Percentiles rank a stretch among this genome's conserved stretches.
phyloP scores from a whole-genome alignment of 2,329 filamentous ascomycete genomes.

The Colletotrichum scovillei region DNA sequence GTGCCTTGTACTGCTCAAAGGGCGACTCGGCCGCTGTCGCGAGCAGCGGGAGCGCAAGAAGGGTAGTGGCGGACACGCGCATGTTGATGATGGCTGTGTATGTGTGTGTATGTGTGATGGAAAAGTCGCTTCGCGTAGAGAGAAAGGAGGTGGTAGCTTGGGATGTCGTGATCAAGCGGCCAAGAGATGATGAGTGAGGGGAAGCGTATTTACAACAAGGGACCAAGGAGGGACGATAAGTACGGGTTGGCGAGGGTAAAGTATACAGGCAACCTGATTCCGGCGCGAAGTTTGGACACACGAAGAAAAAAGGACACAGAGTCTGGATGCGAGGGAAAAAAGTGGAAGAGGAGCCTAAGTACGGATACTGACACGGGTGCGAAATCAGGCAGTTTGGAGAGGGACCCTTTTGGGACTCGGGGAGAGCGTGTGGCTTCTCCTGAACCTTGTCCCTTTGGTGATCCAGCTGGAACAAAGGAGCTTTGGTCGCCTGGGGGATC shows the following conservation, averaged over 20 bases:
- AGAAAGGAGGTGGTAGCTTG: constrained; percentile 29
- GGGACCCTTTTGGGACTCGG: constrained; percentile 10
- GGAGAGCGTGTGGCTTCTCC: constrained; percentile 8
- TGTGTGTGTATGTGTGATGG: constrained; percentile 14
- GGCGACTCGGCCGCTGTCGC: constrained; percentile 62
- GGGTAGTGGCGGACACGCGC: constrained; percentile 66
- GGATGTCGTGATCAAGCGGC: constrained; percentile 28
- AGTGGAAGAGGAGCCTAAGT: constrained; percentile 19
- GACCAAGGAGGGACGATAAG: constrained; percentile 31
- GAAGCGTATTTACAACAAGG: constrained; percentile 18
- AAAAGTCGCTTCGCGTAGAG: background rate
- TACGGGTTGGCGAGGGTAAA: constrained; percentile 1
- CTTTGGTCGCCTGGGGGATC: constrained; percentile 29
- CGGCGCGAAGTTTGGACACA: constrained; percentile 4
- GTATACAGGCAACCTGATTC: constrained; percentile 2
- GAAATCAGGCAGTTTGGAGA: constrained; percentile 4
- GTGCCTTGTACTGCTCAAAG: constrained; percentile 69
- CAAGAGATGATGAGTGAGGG: constrained; percentile 28
- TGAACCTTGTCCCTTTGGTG: constrained; percentile 34
- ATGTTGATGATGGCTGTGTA: constrained; percentile 52
- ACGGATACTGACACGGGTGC: background rate
- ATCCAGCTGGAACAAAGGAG: constrained; percentile 35
- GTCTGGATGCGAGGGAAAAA: constrained; percentile 12
- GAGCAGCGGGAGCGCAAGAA: constrained; percentile 68
- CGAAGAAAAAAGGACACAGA: constrained; percentile 29